Conservation (phyloP, 1,284 basidiomycete species). For the Phellinidium pouzarii region DNA sequence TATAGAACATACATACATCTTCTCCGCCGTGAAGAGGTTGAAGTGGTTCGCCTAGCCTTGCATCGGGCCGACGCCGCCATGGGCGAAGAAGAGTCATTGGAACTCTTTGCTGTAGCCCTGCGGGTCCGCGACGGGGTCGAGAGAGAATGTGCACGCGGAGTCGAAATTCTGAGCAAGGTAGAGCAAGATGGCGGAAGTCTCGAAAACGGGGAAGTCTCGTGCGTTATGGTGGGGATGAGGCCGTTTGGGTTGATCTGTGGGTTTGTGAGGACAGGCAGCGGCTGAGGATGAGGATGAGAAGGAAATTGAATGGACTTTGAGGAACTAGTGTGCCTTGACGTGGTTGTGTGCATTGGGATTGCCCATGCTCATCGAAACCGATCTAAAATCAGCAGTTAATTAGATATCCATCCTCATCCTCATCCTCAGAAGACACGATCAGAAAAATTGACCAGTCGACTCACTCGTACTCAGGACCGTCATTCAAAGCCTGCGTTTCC, state of each 20-base stretch:
- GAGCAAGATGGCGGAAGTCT: constrained; percentile 47
- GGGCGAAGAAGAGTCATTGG: constrained; percentile 78
- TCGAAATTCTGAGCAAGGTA: constrained; percentile 48
- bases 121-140: constrained; percentile 32
- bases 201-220: constrained; percentile 46
- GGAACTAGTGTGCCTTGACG: constrained; percentile 7
- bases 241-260: constrained; percentile 54
- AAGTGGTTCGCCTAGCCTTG: constrained; percentile 70
- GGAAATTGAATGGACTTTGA: constrained; percentile 12
- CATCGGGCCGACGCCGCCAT: constrained; percentile 71
- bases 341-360: constrained; percentile 8
- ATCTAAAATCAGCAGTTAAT: no score
- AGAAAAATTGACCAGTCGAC: no score
- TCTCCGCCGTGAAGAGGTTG: constrained; percentile 47
- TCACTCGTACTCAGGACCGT: no score
- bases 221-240: constrained; percentile 44
- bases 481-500: no score
- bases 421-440: no score
- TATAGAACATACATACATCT: no score
- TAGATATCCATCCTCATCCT: no score
- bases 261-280: not conserved
- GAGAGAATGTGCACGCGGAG: constrained; percentile 43
- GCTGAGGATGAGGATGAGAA: no score
- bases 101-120: constrained; percentile 48
- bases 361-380: constrained; percentile 3